Evolutionary conservation across 768 basidiomycete species (phyloP), one percentile per base, ranked within the genome.

Genomic region (Fibroporia radiculosa): DNA sequence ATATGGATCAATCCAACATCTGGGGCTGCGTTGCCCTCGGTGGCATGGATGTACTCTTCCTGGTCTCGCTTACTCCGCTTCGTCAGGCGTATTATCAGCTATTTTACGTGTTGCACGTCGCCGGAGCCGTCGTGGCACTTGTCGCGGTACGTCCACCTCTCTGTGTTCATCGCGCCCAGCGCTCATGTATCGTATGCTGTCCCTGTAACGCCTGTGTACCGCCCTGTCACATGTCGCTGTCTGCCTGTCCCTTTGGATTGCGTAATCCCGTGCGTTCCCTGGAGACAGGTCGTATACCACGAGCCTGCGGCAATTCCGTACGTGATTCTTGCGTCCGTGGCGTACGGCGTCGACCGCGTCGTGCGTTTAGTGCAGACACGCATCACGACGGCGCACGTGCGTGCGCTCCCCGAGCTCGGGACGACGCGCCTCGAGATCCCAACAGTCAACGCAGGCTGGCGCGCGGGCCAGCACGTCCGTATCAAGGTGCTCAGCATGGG

Each of bases 391-490:
- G 78, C 77, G 10, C 65, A 63, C 24, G 58, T 82, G 46, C 62
- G 62, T 18, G 57, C 73, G 2, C 59, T 78, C 12, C 65, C 69
- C 2, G 70, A 70, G 8, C 67, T 77, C 18, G 62, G 63, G 10
- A 63, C 69, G 29, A 77, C 75, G 4, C 64, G 72, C 32, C 56
- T 80, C 22, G 68, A 73, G 29, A 56, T 77, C 8, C 71, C 71
- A 1, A 44, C 56, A 5, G 35, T 79, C 34, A 69, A 65, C 40
- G 61, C 66, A 0, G 79, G 79, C 16, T 81, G 78, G 78, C 64
- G 76, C 24, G 66, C 75, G 0, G 78, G 81, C 2, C 79, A 81
- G 54, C 77, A 81, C 54, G 74, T 82, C 35, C 71, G 78, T 37
- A 48, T 82, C 24, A 62, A 74, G 32, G 62, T 74, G 0, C 61